Evolutionary conservation across 2,329 filamentous ascomycete genomes (phyloP).

Genomic region (Metarhizium brunneum): DNA sequence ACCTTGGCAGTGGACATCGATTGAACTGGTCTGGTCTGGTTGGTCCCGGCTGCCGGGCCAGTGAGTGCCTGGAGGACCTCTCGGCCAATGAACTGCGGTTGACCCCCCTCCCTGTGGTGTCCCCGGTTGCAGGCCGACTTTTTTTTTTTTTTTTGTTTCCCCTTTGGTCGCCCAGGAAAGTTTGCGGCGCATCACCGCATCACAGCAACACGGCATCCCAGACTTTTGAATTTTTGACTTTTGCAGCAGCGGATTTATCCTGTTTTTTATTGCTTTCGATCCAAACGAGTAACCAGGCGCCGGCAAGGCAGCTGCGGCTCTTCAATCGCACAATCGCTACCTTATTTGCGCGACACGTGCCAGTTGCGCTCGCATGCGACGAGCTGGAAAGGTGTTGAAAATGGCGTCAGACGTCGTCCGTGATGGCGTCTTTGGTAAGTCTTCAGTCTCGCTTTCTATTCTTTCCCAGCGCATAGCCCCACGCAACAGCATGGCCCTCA

Average conservation of each 20-base stretch:
- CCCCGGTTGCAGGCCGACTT: no score
- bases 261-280: background rate
- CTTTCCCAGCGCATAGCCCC: background rate
- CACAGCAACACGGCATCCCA: background rate
- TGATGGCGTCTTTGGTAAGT: conserved; percentile 50
- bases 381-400: conserved; percentile 25
- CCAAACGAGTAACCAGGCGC: background rate
- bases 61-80: no score
- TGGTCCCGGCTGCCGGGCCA: no score
- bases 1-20: no score
- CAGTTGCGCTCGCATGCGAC: conserved; percentile 20
- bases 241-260: background rate
- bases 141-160: background rate
- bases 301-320: background rate
- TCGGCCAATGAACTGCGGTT: no score
- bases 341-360: background rate
- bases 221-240: background rate
- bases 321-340: background rate
- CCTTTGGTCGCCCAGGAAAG: background rate
- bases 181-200: background rate
- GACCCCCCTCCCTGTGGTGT: no score
- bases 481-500: background rate
- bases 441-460: background rate
- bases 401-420: conserved; percentile 45
- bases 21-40: no score